phyloP scores from a whole-genome alignment of 257 asterid species.

The Cordia subcordata region DNA sequence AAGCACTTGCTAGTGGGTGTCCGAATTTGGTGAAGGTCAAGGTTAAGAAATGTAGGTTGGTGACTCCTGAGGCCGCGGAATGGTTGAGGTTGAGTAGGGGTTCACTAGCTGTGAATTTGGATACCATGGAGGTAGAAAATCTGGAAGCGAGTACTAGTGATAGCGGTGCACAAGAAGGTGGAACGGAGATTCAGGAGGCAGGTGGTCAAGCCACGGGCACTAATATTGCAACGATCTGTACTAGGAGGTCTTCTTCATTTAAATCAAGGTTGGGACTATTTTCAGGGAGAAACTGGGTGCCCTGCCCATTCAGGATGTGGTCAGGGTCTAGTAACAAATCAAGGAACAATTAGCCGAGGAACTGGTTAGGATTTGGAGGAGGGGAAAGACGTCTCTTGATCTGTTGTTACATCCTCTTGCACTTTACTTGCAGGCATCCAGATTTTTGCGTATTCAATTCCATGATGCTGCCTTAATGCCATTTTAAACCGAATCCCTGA shows the following conservation, averaged over 20 bases:
- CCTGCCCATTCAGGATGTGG: conserved; percentile 73
- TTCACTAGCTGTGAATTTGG: conserved; percentile 67
- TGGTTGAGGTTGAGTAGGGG: conserved; percentile 73
- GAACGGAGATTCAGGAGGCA: conserved; percentile 19
- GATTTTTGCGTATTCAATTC: conserved; percentile 4
- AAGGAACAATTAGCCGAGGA: conserved; percentile 33
- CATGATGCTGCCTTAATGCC: background rate
- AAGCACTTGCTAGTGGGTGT: conserved; percentile 83
- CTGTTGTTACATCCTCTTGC: conserved; percentile 16
- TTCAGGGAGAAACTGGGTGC: conserved; percentile 54
- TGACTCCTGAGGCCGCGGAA: conserved; percentile 71
- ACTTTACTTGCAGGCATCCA: conserved; percentile 11
- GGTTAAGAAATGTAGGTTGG: conserved; percentile 86
- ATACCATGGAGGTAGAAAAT: conserved; percentile 48
- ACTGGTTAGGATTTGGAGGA: conserved; percentile 19
- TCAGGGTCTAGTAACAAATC: conserved; percentile 59
- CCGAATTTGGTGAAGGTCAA: conserved; percentile 90
- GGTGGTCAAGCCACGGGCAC: conserved; percentile 22
- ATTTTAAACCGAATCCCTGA: too few species aligned
- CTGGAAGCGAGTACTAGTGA: conserved; percentile 46
- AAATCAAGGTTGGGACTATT: conserved; percentile 60
- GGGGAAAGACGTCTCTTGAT: conserved; percentile 5
- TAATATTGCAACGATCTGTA: conserved; percentile 28
- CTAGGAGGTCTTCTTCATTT: conserved; percentile 58
- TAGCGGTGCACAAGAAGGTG: conserved; percentile 39